Evolutionary conservation across 345 rosid genomes (phyloP), one percentile per base, ranked within the genome.

Genomic region (Mercurialis annua): DNA sequence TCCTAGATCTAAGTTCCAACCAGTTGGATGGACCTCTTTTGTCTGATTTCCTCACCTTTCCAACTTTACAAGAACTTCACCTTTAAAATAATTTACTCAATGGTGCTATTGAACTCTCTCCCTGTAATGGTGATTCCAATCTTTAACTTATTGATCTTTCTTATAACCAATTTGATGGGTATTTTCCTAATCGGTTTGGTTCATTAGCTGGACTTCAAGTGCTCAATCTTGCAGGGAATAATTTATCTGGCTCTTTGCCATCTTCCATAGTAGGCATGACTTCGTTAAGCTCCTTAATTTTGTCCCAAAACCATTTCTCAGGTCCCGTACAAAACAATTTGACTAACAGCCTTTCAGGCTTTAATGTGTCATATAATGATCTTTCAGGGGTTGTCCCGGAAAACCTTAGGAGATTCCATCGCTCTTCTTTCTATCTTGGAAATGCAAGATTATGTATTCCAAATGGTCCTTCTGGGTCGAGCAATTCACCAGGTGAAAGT

Each of bases 301-400:
- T 90, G 63, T 90, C 97, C 23, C 86, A 85, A 72, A 94, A 91
- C 79, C 82, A 76, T 72, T 84, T 94, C 77, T 75, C 86, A 0
- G 99, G 97, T 76, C 80, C 88, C 63, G 78, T 94, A 48, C 96
- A 96, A 1, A 81, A 61, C 77, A 91, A 90, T 70, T 75, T 91
- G 76, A 79, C 97, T 34, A 74, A 42, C 50, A 70, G 76, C 64
- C 88, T 94, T 50, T 72, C 65, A 66, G 82, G 78, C 72, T 86
- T 94, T 69, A 94, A 91, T 74, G 96, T 80, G 57, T 87, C 99
- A 17, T 72, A 83, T 70, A 94, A 94, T 69, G 88, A 91, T 81
- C 85, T 94, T 52, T 89, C 96, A 65, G 99, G 99, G 17, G 79
- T 71, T 72, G 95, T 91, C 71, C 97, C 99, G 38, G 96, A 87